phyloP scores from a whole-genome alignment of 352 stramenopile species.

The Elongisporangium anandrum region DNA sequence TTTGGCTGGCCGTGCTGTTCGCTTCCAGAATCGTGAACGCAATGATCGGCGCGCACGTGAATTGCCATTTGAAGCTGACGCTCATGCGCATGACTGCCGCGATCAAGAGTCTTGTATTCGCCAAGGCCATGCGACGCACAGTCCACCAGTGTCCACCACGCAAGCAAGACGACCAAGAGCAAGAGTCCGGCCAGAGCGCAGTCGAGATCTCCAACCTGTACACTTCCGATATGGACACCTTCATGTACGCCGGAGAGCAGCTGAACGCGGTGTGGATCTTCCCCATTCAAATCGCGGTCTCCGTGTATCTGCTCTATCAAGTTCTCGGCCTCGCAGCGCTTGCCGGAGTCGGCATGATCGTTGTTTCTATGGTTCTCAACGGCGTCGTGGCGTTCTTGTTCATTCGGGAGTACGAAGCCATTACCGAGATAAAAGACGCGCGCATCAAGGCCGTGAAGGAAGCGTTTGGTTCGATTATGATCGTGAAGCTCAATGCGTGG shows the following conservation, averaged over 20 bases:
- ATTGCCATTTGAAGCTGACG: conserved; percentile 14
- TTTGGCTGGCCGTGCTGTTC: conserved; percentile 20
- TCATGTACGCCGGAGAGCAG: conserved; percentile 22
- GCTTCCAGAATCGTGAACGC: conserved; percentile 19
- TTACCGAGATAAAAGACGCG: conserved; percentile 28
- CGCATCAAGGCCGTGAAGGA: conserved; percentile 45
- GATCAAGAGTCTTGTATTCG: conserved; percentile 20
- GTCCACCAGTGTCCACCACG: conserved; percentile 1
- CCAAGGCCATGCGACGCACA: conserved; percentile 19
- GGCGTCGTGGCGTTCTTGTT: conserved; percentile 18
- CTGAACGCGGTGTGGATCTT: conserved; percentile 32
- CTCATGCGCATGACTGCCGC: conserved; percentile 16
- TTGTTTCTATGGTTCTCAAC: conserved; percentile 17
- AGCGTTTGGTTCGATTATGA: conserved; percentile 54
- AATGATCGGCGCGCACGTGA: conserved; percentile 12
- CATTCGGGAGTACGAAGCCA: conserved; percentile 8
- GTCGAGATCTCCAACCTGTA: conserved; percentile 89
- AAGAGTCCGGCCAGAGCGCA: background rate
- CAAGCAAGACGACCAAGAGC: conserved; percentile 5
- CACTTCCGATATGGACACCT: conserved; percentile 76
- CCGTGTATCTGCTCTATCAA: conserved; percentile 31
- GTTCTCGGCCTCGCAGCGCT: conserved; percentile 22
- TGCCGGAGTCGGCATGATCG: conserved; percentile 26
- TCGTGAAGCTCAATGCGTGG: conserved; percentile 92
- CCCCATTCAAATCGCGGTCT: conserved; percentile 18